Conservation (phyloP, 257 asterid genomes). For the Primulina tabacum region DNA sequence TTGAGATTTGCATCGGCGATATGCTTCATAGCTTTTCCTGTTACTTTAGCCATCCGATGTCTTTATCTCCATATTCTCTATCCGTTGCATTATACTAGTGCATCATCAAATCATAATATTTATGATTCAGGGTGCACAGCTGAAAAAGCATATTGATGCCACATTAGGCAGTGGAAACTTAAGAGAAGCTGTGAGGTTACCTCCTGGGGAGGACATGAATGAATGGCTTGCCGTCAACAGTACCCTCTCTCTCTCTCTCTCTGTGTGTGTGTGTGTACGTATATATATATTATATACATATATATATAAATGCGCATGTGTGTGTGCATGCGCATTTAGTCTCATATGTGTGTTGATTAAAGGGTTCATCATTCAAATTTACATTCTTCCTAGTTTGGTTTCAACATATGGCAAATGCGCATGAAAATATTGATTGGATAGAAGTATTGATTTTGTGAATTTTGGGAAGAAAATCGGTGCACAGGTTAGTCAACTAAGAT, state of each 20-base stretch:
- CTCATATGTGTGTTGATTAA: background rate
- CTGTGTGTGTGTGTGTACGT: background rate
- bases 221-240: constrained; percentile 97
- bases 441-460: background rate
- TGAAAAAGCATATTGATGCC: constrained; percentile 84
- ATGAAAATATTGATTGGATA: background rate
- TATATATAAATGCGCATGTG: too few species aligned
- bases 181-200: constrained; percentile 90
- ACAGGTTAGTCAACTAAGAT: background rate
- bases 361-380: background rate
- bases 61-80: constrained; percentile 2
- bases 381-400: background rate
- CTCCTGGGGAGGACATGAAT: constrained; percentile 87
- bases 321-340: background rate
- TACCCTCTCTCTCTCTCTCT: constrained; percentile 30
- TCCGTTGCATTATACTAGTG: constrained; percentile 7
- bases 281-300: too few species aligned
- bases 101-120: constrained; percentile 12
- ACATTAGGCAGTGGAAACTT: constrained; percentile 86
- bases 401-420: background rate
- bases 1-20: background rate
- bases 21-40: background rate
- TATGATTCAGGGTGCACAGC: constrained; percentile 71
- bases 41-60: constrained; percentile 8
- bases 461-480: background rate